Evolutionary conservation across 306 rosid species (phyloP).

Genomic region (Prosopis cineraria): DNA sequence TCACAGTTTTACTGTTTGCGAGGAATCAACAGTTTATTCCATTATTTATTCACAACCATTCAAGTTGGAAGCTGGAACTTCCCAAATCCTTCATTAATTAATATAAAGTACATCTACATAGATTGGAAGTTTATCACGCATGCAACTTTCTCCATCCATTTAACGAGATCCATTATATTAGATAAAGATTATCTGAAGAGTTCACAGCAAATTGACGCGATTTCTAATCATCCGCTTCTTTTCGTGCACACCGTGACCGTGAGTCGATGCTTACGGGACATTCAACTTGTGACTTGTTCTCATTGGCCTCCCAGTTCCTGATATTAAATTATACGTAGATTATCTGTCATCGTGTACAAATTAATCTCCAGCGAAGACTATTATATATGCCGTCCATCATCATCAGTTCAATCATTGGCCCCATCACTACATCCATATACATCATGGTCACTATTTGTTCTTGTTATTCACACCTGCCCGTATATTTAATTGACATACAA

Average conservation of each 20-base stretch:
- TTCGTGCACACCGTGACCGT: neutral
- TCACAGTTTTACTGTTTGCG: neutral
- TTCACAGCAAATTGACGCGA: neutral
- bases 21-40: neutral
- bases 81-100: neutral
- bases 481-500: constrained; percentile 26
- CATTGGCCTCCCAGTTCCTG: constrained; percentile 28
- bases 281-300: constrained; percentile 33
- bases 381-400: constrained; percentile 44
- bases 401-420: constrained; percentile 54
- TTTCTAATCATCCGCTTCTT: neutral
- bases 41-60: neutral
- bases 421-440: constrained; percentile 32
- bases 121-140: neutral
- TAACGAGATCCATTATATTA: neutral
- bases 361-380: constrained; percentile 39
- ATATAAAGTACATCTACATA: neutral
- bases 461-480: constrained; percentile 23
- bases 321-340: constrained; percentile 31
- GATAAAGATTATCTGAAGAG: neutral
- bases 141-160: neutral
- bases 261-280: neutral
- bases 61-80: neutral
- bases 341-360: constrained; percentile 52
- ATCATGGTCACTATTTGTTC: constrained; percentile 30